Base-by-base conservation (phyloP, 2,329 filamentous ascomycete genomes). In the Fusarium sp. region DNA sequence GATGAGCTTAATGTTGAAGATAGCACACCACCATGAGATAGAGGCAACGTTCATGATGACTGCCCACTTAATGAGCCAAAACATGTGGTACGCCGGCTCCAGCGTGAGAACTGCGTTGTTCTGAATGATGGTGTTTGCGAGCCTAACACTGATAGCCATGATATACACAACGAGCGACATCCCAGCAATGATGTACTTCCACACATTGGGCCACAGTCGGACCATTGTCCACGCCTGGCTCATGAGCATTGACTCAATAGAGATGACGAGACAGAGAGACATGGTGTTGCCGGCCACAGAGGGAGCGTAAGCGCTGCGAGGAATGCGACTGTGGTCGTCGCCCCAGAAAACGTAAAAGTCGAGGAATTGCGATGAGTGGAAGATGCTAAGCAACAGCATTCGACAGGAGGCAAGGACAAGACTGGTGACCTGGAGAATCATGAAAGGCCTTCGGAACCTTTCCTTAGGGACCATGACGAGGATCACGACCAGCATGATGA, bases 401-500 rank as follows among this genome's bases (percentile, higher is more conserved):
- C 92, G 89, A 47, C 89, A 78, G 51, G 87, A 81, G 78, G 91
- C 89, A 74, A 89, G 76, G 50, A 86, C 53, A 21, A 97, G 84
- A 16, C 87, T 87, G 25, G 84, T 63, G 21, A 86, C 71, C 76
- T 94, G 93, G 73, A 94, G 82, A 68, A 90, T 75, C 77, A 92
- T 92, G 21, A 93, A 85, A 0, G 83, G 76, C 3, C 90, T 90
- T 55, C 82, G 81, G 63, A 92, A 87, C 77, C 93, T 93, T 69
- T 88, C 83, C 0, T 82, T 77, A 21, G 88, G 87, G 1, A 92
- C 94, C 78, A 94, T 85, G 61, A 90, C 74, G 13, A 93, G 80
- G 4, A 94, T 81, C 30, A 92, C 83, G 45, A 91, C 71, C 20
- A 94, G 82, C 74, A 93, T 87, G 64, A 91, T 80, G 60, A 90